These are phyloP conservation scores for Saccharomycopsis synnaedendra DNA, from an alignment of 805 yeast species.

Conservation along the genomic window DNA sequence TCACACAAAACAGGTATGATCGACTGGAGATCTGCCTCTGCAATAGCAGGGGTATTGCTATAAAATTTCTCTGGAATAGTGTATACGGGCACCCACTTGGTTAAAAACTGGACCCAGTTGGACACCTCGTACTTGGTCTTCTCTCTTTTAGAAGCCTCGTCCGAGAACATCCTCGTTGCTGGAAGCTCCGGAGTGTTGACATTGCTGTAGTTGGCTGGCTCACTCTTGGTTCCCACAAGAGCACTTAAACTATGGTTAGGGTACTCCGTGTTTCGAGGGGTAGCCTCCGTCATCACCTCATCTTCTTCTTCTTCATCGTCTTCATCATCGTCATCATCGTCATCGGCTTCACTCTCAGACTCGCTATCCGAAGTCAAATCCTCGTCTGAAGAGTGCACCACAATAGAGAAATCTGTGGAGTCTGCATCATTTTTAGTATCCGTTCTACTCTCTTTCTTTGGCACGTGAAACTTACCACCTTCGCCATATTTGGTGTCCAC, in stretches of 20 bases:
- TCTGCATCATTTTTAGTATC: not conserved
- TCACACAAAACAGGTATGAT: constrained; percentile 23
- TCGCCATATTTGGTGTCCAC: constrained; percentile 78
- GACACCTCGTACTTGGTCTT: constrained; percentile 24
- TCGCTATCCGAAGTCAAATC: constrained; percentile 17
- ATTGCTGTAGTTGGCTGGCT: constrained; percentile 4
- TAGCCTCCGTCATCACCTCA: constrained; percentile 7
- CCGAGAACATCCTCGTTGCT: constrained; percentile 1
- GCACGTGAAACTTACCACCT: constrained; percentile 84
- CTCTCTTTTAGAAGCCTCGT: not conserved
- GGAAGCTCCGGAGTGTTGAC: constrained; percentile 13
- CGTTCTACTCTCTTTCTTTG: not conserved
- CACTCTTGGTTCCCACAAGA: not conserved
- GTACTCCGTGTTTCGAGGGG: too few relatives aligned
- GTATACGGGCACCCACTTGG: constrained; percentile 50
- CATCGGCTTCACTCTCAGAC: constrained; percentile 16
- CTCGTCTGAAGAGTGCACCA: constrained; percentile 19
- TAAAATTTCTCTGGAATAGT: constrained; percentile 49
- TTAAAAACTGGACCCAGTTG: constrained; percentile 56
- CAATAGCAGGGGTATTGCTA: constrained; percentile 25
- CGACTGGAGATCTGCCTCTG: constrained; percentile 16
- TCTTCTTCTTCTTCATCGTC: constrained; percentile 19
- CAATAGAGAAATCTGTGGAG: constrained; percentile 18
- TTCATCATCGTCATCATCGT: constrained; percentile 16
- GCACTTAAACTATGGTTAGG: too few relatives aligned